These are phyloP conservation scores for Trypanosoma rangeli DNA, from an alignment of 208 protist species.

Conservation along the genomic window DNA sequence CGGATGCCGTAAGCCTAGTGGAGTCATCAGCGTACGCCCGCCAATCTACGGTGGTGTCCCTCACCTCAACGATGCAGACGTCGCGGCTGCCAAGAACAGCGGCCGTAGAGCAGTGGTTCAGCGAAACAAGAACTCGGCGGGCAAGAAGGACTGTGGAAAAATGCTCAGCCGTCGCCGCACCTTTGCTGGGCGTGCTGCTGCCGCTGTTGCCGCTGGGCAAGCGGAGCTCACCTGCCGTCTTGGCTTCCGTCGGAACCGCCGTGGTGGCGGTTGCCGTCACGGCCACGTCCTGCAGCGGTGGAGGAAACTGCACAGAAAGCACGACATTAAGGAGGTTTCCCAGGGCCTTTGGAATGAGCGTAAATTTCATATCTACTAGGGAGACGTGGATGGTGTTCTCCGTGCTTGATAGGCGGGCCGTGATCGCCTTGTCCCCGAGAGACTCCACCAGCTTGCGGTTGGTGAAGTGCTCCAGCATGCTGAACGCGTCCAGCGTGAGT, in stretches of 20 bases:
- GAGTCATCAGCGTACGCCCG: slow-evolving; percentile 40
- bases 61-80: slow-evolving; percentile 42
- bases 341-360: slow-evolving; percentile 58
- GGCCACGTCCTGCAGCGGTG: not conserved
- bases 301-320: slow-evolving; percentile 62
- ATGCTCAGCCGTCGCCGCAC: not conserved
- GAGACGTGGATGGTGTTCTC: slow-evolving; percentile 38
- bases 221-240: no score
- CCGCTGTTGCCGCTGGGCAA: no score
- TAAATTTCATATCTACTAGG: slow-evolving; percentile 48
- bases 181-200: no score
- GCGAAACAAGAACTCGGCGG: slow-evolving; percentile 5
- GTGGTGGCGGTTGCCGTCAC: not conserved
- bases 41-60: slow-evolving; percentile 28
- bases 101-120: slow-evolving; percentile 10
- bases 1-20: slow-evolving; percentile 32
- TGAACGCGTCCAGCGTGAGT: slow-evolving; percentile 41
- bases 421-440: slow-evolving; percentile 21
- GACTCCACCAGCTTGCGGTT: slow-evolving; percentile 50
- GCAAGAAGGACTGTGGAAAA: not conserved
- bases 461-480: slow-evolving; percentile 65
- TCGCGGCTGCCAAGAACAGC: slow-evolving; percentile 45
- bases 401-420: slow-evolving; percentile 24
- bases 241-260: no score
- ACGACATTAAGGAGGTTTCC: slow-evolving; percentile 71